Conservation (phyloP, 2,329 filamentous ascomycete species). For the Pleoardoris graminearum region DNA sequence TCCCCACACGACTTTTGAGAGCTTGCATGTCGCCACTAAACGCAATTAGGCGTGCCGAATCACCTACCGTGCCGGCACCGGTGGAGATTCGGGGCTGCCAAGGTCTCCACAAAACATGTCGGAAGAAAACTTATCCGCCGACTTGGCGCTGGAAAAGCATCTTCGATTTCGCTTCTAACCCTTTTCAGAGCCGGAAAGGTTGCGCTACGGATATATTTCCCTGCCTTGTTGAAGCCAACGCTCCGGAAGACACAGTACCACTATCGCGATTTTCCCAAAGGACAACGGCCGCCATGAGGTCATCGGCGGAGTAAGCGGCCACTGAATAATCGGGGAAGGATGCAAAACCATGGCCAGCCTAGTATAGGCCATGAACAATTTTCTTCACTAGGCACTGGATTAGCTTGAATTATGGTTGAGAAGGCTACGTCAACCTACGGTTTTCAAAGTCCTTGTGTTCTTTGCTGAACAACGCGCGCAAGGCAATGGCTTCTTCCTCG, state of each 20-base stretch:
- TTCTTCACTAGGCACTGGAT: conserved; percentile 28
- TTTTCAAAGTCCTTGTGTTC: conserved; percentile 43
- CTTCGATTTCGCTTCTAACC: not conserved
- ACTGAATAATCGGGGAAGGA: too few species aligned
- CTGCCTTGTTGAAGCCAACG: not conserved
- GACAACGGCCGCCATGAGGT: not conserved
- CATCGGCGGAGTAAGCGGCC: not conserved
- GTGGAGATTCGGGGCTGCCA: conserved; percentile 28
- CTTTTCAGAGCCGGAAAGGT: not conserved
- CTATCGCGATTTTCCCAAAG: not conserved
- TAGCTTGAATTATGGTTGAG: conserved; percentile 9
- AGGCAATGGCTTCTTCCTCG: conserved; percentile 43
- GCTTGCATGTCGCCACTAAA: conserved; percentile 30
- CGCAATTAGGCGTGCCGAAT: conserved; percentile 29
- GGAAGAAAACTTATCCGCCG: conserved; percentile 35
- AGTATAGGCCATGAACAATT: conserved; percentile 40
- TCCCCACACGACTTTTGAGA: conserved; percentile 38
- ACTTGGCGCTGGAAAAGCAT: not conserved
- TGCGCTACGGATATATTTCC: conserved; percentile 4
- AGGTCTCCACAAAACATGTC: conserved; percentile 25
- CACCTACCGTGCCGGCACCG: conserved; percentile 40
- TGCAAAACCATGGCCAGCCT: not conserved
- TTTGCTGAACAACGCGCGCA: conserved; percentile 40
- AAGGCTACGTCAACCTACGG: conserved; percentile 24
- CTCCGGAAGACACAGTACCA: not conserved